These are phyloP conservation scores for Camellia lanceoleosa DNA, from an alignment of 148 eudicot species.

Conservation along the genomic window DNA sequence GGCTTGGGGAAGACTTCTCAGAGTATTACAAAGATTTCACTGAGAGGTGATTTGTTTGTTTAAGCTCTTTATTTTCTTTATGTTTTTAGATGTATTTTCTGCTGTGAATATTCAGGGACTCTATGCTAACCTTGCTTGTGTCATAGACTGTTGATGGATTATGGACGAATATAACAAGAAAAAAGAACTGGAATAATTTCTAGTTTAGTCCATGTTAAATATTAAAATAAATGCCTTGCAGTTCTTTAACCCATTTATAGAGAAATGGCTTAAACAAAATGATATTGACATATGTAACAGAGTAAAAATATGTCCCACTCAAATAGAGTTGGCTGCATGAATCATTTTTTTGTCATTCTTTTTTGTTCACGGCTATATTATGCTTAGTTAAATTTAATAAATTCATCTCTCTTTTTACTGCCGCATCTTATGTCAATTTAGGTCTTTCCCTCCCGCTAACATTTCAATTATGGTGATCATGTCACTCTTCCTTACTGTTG, in stretches of 20 bases:
- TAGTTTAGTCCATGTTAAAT: background rate
- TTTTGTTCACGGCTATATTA: no score
- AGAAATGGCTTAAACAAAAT: background rate
- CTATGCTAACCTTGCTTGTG: background rate
- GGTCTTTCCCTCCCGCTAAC: no score
- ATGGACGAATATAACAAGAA: no score
- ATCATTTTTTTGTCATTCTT: no score
- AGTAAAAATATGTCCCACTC: background rate
- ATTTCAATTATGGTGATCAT: no score
- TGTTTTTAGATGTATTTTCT: background rate
- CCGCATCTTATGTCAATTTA: no score
- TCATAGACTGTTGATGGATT: background rate
- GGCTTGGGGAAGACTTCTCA: slow-evolving; percentile 95
- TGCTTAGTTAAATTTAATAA: no score
- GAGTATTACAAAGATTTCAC: slow-evolving; percentile 71
- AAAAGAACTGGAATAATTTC: background rate
- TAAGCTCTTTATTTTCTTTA: background rate
- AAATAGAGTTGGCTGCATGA: no score
- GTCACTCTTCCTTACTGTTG: no score
- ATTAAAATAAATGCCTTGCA: background rate
- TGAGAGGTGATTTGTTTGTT: slow-evolving; percentile 44
- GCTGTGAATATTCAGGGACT: background rate
- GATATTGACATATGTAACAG: background rate
- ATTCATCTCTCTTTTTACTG: no score
- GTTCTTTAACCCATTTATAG: no score